Base-by-base conservation (phyloP, 345 rosid genomes). In the Camelina sativa region DNA sequence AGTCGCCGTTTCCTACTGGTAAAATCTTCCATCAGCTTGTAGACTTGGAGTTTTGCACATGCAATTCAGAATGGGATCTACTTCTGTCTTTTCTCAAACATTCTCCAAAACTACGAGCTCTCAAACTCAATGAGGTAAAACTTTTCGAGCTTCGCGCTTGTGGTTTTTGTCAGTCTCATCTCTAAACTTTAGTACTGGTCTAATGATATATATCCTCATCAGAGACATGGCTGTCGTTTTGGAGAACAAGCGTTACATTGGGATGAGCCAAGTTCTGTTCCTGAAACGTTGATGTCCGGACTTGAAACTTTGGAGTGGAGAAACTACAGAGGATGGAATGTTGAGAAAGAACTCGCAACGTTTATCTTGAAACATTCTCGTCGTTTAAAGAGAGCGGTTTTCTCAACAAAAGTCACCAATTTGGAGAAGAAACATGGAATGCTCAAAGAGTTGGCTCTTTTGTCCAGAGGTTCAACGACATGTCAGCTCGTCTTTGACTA, bases 91-190 rank as follows among this genome's bases (percentile, higher is more conserved):
- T 70, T 2, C 65, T 70, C 22, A 22, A 70, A 13, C 47, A 30
- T 58, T 58, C 74, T 15, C 74, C 74, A 1, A 47, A 47, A 58
- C 66, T 70, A 9, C 57, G 35, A 20, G 15, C 57, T 70, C 74
- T 58, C 74, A 59, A 48, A n/a, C 55, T 70, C 19, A 34, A 28
- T 20, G 65, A 58, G 47, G 66, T 70, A 70, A 40, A 12, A n/a
- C 7, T 4, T 22, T 58, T 37, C 41, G 12, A 3, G 11, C 8
- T 9, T 10, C 34, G 6, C 25, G 6, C 25, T 20, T 20, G 1
- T 12, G 54, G 2, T 50, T 50, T 51, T 51, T 47, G 16, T 43
- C 6, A 12, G 6, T 16, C 10, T 23, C 59, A 44, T 22, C 54
- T 63, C 67, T 43, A 44, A 22, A 48, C 11, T 48, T 11, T 65